These are phyloP conservation scores for Spergularia bocconei DNA, from an alignment of 148 eudicot species.

Conservation along the genomic window DNA sequence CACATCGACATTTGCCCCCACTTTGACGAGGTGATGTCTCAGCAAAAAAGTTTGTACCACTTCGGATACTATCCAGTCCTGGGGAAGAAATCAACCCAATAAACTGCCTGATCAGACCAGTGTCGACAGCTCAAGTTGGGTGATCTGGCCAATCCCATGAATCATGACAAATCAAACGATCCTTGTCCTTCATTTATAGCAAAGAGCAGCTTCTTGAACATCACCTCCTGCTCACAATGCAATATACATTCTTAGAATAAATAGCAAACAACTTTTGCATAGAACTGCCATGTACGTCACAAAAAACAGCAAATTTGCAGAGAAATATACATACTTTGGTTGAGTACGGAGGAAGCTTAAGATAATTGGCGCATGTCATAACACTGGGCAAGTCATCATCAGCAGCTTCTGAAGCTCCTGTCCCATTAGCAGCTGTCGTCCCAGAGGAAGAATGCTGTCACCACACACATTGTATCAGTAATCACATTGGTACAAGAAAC, in stretches of 20 bases:
- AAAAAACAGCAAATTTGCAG: background rate
- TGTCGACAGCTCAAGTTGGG: conserved; percentile 2
- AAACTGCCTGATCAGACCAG: conserved; percentile 4
- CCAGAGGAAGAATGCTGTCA: conserved; percentile 66
- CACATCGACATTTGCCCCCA: background rate
- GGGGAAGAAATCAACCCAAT: conserved; percentile 11
- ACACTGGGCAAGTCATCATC: conserved; percentile 97
- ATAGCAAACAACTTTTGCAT: background rate
- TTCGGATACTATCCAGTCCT: conserved; percentile 27
- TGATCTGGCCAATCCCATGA: background rate
- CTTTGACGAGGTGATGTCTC: conserved; percentile 19
- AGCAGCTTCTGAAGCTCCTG: conserved; percentile 56
- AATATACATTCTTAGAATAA: background rate
- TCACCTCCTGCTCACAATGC: conserved; percentile 54
- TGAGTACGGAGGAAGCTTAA: conserved; percentile 96
- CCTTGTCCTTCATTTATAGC: conserved; percentile 98
- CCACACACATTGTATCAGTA: conserved; percentile 3
- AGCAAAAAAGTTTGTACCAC: background rate
- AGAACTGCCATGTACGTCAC: background rate
- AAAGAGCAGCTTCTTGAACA: conserved; percentile 86
- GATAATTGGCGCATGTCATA: conserved; percentile 97
- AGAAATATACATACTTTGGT: conserved; percentile 49
- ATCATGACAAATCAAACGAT: conserved; percentile 76
- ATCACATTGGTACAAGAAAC: background rate
- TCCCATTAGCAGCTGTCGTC: conserved; percentile 44